Evolutionary conservation across 768 basidiomycete genomes (phyloP), one percentile per base, ranked within the genome.

Genomic region (Tricholomella constricta): DNA sequence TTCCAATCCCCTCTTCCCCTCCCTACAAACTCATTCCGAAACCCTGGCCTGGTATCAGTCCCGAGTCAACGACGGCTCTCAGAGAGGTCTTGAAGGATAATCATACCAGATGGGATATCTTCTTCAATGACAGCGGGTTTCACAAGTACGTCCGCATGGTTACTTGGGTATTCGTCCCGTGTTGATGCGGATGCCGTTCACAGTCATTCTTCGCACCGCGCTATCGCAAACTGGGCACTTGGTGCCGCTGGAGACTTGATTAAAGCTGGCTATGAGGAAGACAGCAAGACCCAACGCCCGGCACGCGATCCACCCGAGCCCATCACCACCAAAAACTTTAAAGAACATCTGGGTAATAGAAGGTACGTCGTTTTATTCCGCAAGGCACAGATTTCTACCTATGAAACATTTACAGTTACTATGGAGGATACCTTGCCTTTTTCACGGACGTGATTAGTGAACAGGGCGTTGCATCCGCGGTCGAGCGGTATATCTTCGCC

Each of bases 401-500:
- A 19, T 40, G 4, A 43, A 20, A 17, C 37, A 32, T 10, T n/a
- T 2, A 17, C 17, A 85, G 84, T 4, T 86, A 73, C 57, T 85
- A 84, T 55, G 64, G 69, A 22, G 71, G 72, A 0, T 87, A 85
- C 60, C 63, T 82, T 7, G 59, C 70, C 2, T 85, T 78, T 63
- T 86, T 85, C 66, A 72, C 71, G 0, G 58, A 71, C 1, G 54
- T 68, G 20, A 62, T 76, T 29, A 65, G 72, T 25, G 62, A 72
- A 11, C 73, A 80, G 32, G 78, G 77, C 7, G 65, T 72, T 20
- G 65, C 72, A 1, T 57, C 66, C 1, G 68, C 72, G 1, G 57
- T 88, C n/a, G 82, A 85, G 46, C 73, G 79, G 34, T 86, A 79
- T 55, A 48, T 88, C 10, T 82, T 87, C 62, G 78, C 83, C 15